Percentiles rank a stretch among this genome's conserved stretches.
Conservation (phyloP, 352 stramenopile genomes). For the Phytopythium helicoides region DNA sequence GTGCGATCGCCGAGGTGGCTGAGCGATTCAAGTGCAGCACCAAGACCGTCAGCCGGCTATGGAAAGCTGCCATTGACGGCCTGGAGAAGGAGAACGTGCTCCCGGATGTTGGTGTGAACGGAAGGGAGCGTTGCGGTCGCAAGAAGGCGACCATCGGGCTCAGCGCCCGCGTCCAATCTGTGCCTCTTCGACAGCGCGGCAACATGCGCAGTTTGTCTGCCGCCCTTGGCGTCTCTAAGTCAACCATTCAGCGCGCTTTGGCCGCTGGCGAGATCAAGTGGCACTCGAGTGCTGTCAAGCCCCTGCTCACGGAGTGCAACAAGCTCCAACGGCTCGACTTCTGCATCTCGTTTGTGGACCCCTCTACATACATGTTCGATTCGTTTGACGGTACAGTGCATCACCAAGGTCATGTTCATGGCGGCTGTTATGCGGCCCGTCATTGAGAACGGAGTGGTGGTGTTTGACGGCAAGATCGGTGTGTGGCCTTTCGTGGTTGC, state of each 20-base stretch:
- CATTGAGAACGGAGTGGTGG: background rate
- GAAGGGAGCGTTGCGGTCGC: background rate
- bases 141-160: background rate
- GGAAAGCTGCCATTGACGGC: background rate
- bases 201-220: background rate
- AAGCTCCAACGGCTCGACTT: background rate
- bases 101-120: background rate
- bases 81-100: background rate
- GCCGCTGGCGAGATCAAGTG: background rate
- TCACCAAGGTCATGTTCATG: slow-evolving; percentile 29
- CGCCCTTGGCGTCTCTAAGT: background rate
- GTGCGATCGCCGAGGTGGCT: too few relatives aligned
- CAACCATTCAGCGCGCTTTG: background rate
- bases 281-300: slow-evolving; percentile 2
- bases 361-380: slow-evolving; percentile 10
- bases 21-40: background rate
- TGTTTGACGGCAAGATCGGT: slow-evolving; percentile 10
- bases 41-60: slow-evolving; percentile 1
- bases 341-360: slow-evolving; percentile 7
- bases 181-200: background rate
- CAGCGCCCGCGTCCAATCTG: background rate
- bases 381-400: slow-evolving; percentile 15
- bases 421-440: slow-evolving; percentile 9
- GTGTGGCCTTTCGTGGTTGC: slow-evolving; percentile 4
- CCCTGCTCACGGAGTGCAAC: slow-evolving; percentile 6